Evolutionary conservation across 2,329 filamentous ascomycete species (phyloP), one percentile per base, ranked within the genome.

Genomic region (Hymenoscyphus fructigenus): DNA sequence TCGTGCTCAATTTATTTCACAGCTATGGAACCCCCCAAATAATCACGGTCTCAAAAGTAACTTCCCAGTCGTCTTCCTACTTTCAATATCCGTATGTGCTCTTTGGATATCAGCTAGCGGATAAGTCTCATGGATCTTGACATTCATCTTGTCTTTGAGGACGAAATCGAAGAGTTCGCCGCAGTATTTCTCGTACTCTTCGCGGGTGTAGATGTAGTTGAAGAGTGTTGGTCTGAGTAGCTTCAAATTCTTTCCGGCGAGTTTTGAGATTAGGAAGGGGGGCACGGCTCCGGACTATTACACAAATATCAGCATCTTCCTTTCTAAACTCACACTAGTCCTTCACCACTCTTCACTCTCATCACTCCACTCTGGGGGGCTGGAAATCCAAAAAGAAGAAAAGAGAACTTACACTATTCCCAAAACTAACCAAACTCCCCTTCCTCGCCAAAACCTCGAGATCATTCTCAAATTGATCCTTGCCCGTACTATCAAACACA

Each of bases 401-500:
- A 15, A 29, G 20, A n/a, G 5, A 26, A 61, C 87, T 85, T 76
- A 84, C 82, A 10, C 92, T 90, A 78, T 96, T 96, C 3, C 92
- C 92, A 79, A 93, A 96, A 62, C 86, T 89, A 38, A 92, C 83
- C 72, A 96, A 78, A 2, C 83, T 89, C 3, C 92, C 93, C 81
- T 96, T 96, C 68, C 88, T 77, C 70, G 88, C 90, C 63, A 94
- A 83, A 72, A 88, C 85, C 68, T 93, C 87, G 68, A 97, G 76
- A 73, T 89, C 90, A 26, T 85, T 82, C 71, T 97, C 91, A 79
- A 96, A 96, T 0, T 93, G 97, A 59, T 84, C 83, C 79, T 92
- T 92, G 15, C 93, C 93, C 3, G 97, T 91, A 9, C 91, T 91
- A 75, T 97, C 93, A 75, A 93, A 96, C 36, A 96, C 89, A 10